Evolutionary conservation across 2,329 filamentous ascomycete species (phyloP), one percentile per base, ranked within the genome.

Genomic region (Phialocephala sp.): DNA sequence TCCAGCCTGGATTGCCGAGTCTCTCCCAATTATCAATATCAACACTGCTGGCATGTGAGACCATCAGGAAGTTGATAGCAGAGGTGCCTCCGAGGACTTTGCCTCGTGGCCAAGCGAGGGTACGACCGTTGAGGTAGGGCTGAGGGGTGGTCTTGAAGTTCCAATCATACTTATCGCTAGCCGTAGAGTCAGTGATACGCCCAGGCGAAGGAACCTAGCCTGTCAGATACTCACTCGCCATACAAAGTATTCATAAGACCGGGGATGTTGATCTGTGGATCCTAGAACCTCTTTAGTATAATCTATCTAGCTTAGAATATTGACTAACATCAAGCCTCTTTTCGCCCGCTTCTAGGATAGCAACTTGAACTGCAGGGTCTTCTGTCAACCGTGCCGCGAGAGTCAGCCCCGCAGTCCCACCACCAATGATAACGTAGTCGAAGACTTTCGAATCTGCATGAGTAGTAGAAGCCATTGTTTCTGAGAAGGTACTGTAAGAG

Each of bases 371-470:
- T 39, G 73, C 50, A 20, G 73, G 68, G 65, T 80, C 74, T 65
- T 80, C 79, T 20, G 72, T 75, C 18, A 82, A 74, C 2, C 80
- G 77, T 43, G 74, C 73, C 4, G 80, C 81, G 8, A 82, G 71
- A 1, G 78, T 74, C 2, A 47, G 39, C 24, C 52, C 60, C 18
- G 52, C 60, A 8, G 60, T 81, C 8, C 80, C 80, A n/a, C 80
- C 80, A 12, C 80, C 79, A 11, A 80, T 77, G 27, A 82, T 69
- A 47, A 82, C 68, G 60, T 79, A 81, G 69, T 82, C 79, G 22
- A 62, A 62, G 24, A 55, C 52, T 24, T 54, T 41, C 12, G 5
- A 27, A 56, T 60, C 41, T 20, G 59, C 59, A 32, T 32, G 36
- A n/a, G 36, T 43, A 4, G 57, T 45, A 24, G 52, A 55, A 35